Base-by-base conservation (phyloP, 2,329 filamentous ascomycete genomes). In the Stemphylium vesicarium region DNA sequence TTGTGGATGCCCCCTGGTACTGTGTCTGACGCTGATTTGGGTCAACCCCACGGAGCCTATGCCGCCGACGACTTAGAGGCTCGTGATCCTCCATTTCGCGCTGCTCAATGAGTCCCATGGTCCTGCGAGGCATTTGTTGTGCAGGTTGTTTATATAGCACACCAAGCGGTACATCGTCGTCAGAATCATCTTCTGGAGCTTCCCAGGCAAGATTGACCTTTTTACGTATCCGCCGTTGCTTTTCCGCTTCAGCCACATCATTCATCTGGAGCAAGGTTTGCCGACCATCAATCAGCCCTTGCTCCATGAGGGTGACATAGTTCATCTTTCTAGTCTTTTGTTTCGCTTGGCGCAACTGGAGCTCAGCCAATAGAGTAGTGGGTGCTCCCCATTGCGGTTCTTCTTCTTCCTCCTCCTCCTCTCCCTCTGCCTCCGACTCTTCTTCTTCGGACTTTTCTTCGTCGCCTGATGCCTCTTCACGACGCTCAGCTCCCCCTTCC, bases 171-270 rank as follows among this genome's bases (percentile, higher is more conserved):
- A 96, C 88, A 65, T 98, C 94, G 60, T 96, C 92, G 11, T 86
- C 86, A 69, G 79, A 78, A 29, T 79, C 78, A 9, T 77, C 78
- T 10, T 77, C 72, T 3, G 83, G 83, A 45, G 89, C 88, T 75
- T 98, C 93, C 95, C 95, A 99, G 1, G 94, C 95, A 31, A 99
- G 82, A 54, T 91, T 91, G 31, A 96, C 86, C 53, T 88, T 90
- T 69, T 90, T 90, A 52, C 84, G 84, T 66, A 88, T 84, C 33
- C 94, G 86, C 24, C 89, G 83, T 61, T 88, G 87, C 64, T 88
- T 88, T 72, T 96, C 90, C 20, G 92, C 84, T 74, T 97, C 90
- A 18, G 91, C 91, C 24, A 97, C 91, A 0, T 92, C 90, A 69
- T 99, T 94, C 63, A 98, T 84, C 71, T 99, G 87, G 1, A 99